A percentile compares a stretch with the other conserved stretches of the same genome.
phyloP scores from a whole-genome alignment of 176 grass and related monocot species.

The Aegilops umbellulata region DNA sequence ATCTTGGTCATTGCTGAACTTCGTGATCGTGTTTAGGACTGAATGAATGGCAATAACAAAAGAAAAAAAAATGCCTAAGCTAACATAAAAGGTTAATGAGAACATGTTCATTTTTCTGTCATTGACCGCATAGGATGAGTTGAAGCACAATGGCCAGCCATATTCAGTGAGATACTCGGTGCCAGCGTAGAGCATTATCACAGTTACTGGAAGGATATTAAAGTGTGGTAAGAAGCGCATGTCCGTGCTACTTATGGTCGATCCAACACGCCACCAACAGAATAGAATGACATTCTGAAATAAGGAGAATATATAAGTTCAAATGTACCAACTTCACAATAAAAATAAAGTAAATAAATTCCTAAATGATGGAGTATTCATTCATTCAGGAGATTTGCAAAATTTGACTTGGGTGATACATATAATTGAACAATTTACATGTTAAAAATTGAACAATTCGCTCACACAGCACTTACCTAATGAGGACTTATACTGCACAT shows the following conservation, averaged over 20 bases:
- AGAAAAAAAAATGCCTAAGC: slow-evolving; percentile 42
- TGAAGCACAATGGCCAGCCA: slow-evolving; percentile 53
- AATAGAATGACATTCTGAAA: slow-evolving; percentile 52
- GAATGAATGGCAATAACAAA: slow-evolving; percentile 39
- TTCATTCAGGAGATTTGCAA: slow-evolving; percentile 27
- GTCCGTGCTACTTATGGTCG: slow-evolving; percentile 34
- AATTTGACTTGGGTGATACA: neutral
- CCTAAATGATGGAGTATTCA: neutral
- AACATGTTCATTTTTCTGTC: slow-evolving; percentile 9
- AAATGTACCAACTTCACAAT: neutral
- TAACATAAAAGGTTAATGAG: slow-evolving; percentile 21
- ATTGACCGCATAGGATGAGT: slow-evolving; percentile 44
- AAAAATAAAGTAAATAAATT: slow-evolving; percentile 7
- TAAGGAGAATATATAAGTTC: slow-evolving; percentile 31
- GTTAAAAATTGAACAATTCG: neutral
- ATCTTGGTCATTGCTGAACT: slow-evolving; percentile 25
- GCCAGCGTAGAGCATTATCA: slow-evolving; percentile 15
- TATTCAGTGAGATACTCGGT: slow-evolving; percentile 25
- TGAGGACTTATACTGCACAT: slow-evolving; percentile 31
- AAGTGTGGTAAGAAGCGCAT: slow-evolving; percentile 35
- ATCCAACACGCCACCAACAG: slow-evolving; percentile 40
- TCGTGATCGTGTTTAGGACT: slow-evolving; percentile 24
- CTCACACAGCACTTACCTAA: slow-evolving; percentile 43
- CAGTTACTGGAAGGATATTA: slow-evolving; percentile 30
- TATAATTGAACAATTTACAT: neutral